A percentile compares a stretch with the other conserved stretches of the same genome.
Conservation (phyloP, 371 early-diverging fungal species). For the Rhizopus sp. region DNA sequence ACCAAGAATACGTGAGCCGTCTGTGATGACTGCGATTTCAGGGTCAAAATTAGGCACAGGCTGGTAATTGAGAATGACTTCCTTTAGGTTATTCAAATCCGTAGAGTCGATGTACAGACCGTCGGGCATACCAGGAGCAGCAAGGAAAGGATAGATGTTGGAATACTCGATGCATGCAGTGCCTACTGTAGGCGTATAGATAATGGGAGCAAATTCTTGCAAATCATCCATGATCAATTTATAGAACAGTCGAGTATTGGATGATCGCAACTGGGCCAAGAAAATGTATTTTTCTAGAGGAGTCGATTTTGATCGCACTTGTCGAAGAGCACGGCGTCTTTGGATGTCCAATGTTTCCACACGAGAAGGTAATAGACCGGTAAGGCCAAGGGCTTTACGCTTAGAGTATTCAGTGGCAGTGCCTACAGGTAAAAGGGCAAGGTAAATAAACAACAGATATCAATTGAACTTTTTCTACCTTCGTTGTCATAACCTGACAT, state of each 20-base stretch:
- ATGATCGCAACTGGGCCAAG: conserved; percentile 75
- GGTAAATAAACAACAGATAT: too few relatives aligned
- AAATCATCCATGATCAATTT: conserved; percentile 73
- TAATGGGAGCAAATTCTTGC: conserved; percentile 75
- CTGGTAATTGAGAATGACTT: conserved; percentile 70
- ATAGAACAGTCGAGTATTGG: conserved; percentile 81
- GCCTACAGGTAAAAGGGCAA: background rate
- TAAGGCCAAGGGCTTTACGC: conserved; percentile 47
- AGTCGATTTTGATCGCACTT: conserved; percentile 63
- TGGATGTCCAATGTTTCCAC: conserved; percentile 45
- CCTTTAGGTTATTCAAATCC: conserved; percentile 57
- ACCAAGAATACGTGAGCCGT: conserved; percentile 92
- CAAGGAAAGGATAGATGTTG: conserved; percentile 82
- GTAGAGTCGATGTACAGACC: conserved; percentile 82
- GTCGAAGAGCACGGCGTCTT: conserved; percentile 70
- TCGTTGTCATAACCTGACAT: too few relatives aligned
- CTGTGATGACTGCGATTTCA: conserved; percentile 91
- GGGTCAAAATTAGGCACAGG: conserved; percentile 47
- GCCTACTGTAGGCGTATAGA: conserved; percentile 95
- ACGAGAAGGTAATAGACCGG: conserved; percentile 70
- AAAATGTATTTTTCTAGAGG: conserved; percentile 83
- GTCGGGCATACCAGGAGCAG: conserved; percentile 73
- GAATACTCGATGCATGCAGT: conserved; percentile 89
- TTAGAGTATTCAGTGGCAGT: conserved; percentile 16
- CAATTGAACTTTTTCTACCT: too few relatives aligned